These are phyloP conservation scores for Nannizziopsis arthrosporioides DNA, from an alignment of 2,329 filamentous ascomycete species.

Conservation along the genomic window DNA sequence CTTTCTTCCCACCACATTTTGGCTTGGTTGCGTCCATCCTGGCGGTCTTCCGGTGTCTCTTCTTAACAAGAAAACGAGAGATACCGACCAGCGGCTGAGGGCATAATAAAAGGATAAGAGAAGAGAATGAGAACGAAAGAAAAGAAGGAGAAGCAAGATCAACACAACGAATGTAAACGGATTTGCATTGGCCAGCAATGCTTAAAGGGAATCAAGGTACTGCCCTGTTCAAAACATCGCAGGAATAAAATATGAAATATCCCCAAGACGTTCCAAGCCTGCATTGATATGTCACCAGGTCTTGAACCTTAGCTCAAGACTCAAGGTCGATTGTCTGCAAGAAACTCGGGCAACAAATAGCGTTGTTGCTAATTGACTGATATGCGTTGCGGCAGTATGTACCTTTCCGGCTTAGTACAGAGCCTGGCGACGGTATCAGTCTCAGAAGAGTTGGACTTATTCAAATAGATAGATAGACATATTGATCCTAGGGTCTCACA, in stretches of 20 bases:
- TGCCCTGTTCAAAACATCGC: slow-evolving; percentile 4
- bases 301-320: neutral
- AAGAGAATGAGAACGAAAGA: too few species aligned
- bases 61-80: neutral
- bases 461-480: too few species aligned
- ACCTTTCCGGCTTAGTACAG: neutral
- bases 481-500: too few species aligned
- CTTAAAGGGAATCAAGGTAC: slow-evolving; percentile 1
- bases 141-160: neutral
- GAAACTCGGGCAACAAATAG: neutral
- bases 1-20: slow-evolving; percentile 12
- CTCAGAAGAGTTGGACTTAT: too few species aligned
- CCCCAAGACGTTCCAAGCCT: slow-evolving; percentile 7
- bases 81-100: slow-evolving; percentile 7
- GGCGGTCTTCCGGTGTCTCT: slow-evolving; percentile 5
- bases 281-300: slow-evolving; percentile 9
- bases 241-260: slow-evolving; percentile 1
- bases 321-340: neutral
- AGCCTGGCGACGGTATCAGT: neutral
- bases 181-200: slow-evolving; percentile 13
- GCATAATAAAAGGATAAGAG: slow-evolving; percentile 8
- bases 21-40: slow-evolving; percentile 11
- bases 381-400: too few species aligned
- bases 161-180: slow-evolving; percentile 6
- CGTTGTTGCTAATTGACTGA: neutral